Percentiles rank a stretch among this genome's conserved stretches.
Conservation (phyloP, 805 yeast species). For the Candida multigemmis region DNA sequence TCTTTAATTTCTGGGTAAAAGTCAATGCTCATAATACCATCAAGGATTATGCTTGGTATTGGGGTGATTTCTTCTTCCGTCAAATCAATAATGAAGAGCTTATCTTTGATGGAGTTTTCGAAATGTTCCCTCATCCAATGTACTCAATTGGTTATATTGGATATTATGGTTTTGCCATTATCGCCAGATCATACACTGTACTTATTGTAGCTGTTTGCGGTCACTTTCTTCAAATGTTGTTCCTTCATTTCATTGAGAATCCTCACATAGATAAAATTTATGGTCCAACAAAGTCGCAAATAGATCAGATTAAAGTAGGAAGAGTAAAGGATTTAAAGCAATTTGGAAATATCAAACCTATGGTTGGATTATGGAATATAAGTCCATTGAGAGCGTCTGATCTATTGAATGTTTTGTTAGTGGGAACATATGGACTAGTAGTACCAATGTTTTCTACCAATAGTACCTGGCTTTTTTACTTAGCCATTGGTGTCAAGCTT, state of each 20-base stretch:
- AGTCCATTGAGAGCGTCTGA: conserved; percentile 59
- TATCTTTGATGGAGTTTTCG: conserved; percentile 83
- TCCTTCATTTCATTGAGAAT: conserved; percentile 66
- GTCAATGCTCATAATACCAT: conserved; percentile 82
- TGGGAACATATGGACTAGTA: conserved; percentile 31
- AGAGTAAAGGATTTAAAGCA: conserved; percentile 41
- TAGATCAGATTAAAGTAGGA: conserved; percentile 24
- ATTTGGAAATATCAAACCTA: conserved; percentile 35
- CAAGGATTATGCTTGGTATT: conserved; percentile 88
- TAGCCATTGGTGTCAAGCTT: conserved; percentile 39
- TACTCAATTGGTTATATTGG: conserved; percentile 85
- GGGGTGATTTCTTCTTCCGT: conserved; percentile 89
- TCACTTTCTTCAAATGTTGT: conserved; percentile 69
- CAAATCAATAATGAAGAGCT: conserved; percentile 54
- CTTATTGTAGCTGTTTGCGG: conserved; percentile 64
- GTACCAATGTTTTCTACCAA: conserved; percentile 29
- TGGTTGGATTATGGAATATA: conserved; percentile 58
- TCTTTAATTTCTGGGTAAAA: conserved; percentile 79
- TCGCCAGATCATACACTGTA: conserved; percentile 65
- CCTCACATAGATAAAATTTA: conserved; percentile 83
- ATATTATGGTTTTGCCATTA: conserved; percentile 74
- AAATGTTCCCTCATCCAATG: conserved; percentile 90
- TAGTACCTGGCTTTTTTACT: conserved; percentile 20
- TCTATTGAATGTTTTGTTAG: conserved; percentile 35
- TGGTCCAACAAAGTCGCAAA: conserved; percentile 37